Percentiles rank a stretch among this genome's conserved stretches.
Evolutionary conservation across 2,329 filamentous ascomycete genomes (phyloP).

Genomic region (Fusarium pseudoanthophilum): DNA sequence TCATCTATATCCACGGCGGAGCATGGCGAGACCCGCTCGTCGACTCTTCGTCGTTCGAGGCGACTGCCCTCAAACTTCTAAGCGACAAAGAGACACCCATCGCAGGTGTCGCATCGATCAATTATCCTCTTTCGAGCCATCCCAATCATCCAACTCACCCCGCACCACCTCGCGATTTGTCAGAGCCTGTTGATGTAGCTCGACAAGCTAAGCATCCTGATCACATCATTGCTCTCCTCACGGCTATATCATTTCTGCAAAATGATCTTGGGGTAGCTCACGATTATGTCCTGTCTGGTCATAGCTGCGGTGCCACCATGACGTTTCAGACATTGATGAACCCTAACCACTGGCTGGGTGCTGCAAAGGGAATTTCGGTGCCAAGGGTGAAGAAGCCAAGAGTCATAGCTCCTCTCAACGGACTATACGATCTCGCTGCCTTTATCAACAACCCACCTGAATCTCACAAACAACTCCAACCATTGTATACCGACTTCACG

Average conservation of each 20-base stretch:
- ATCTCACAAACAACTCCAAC: background rate
- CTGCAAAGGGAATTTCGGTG: fast-evolving
- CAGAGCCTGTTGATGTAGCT: background rate
- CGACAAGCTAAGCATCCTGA: background rate
- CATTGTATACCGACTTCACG: background rate
- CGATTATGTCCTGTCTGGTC: background rate
- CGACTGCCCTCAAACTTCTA: background rate
- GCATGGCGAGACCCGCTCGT: conserved; percentile 15
- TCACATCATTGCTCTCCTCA: background rate
- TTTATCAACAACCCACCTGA: background rate
- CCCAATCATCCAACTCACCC: background rate
- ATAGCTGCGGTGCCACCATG: background rate
- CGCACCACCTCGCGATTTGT: background rate
- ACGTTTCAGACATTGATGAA: background rate
- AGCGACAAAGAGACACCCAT: background rate
- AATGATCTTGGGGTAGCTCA: background rate
- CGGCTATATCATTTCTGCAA: background rate
- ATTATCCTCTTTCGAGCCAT: conserved; percentile 5
- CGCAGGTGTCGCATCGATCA: background rate
- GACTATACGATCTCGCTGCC: background rate
- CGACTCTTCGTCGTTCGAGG: background rate
- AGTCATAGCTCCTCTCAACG: background rate
- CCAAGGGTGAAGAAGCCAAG: background rate
- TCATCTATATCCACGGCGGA: conserved; percentile 5
- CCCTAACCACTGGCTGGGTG: background rate